Evolutionary conservation across 345 rosid genomes (phyloP).

Genomic region (Brassica cretica): DNA sequence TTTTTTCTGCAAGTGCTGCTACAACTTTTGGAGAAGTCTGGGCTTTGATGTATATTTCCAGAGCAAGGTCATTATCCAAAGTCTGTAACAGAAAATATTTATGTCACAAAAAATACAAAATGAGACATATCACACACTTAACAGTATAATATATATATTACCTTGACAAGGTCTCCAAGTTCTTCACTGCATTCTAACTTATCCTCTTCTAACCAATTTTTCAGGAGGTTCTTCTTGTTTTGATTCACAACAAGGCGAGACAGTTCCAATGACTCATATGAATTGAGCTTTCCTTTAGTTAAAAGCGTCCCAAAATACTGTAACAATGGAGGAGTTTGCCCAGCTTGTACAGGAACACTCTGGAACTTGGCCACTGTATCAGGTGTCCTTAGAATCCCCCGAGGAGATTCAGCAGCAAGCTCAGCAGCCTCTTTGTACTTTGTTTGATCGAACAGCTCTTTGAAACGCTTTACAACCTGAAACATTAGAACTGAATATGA

Average conservation of each 20-base stretch:
- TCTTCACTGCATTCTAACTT: constrained; percentile 99
- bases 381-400: constrained; percentile 93
- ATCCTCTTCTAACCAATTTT: constrained; percentile 98
- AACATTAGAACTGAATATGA: constrained; percentile 22
- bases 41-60: constrained; percentile 95
- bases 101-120: not conserved
- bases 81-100: constrained; percentile 57
- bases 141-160: constrained; percentile 10
- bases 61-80: constrained; percentile 96
- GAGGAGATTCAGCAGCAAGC: constrained; percentile 99
- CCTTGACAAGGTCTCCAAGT: constrained; percentile 99
- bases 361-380: constrained; percentile 98
- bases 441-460: constrained; percentile 94
- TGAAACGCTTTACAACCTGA: constrained; percentile 98
- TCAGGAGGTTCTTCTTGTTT: constrained; percentile 93
- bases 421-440: constrained; percentile 99
- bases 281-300: constrained; percentile 92
- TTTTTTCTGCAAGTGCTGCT: constrained; percentile 97
- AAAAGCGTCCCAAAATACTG: constrained; percentile 98
- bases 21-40: constrained; percentile 97
- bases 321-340: constrained; percentile 95
- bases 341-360: constrained; percentile 99
- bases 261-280: constrained; percentile 94
- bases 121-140: constrained; percentile 22
- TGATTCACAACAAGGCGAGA: constrained; percentile 99